Conservation (phyloP, 1,139 yeast genomes). For the Lodderomyces theae region DNA sequence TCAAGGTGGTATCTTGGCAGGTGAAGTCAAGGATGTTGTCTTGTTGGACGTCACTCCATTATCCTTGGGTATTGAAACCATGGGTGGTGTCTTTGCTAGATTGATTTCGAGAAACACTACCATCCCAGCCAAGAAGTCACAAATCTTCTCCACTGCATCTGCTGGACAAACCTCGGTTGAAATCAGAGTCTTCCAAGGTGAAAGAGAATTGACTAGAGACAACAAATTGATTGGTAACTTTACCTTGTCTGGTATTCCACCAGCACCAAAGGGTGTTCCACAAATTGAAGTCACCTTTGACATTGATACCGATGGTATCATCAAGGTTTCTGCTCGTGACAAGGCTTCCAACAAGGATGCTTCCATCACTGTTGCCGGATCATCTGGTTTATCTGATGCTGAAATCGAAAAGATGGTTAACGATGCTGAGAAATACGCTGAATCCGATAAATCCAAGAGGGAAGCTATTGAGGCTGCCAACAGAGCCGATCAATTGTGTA, state of each 20-base stretch:
- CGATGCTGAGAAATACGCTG: slow-evolving; percentile 98
- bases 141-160: slow-evolving; percentile 97
- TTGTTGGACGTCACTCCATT: slow-evolving; percentile 97
- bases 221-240: slow-evolving; percentile 98
- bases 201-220: slow-evolving; percentile 98
- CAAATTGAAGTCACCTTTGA: slow-evolving; percentile 98
- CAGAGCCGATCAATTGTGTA: slow-evolving; percentile 95
- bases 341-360: slow-evolving; percentile 98
- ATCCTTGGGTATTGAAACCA: slow-evolving; percentile 96
- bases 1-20: slow-evolving; percentile 98
- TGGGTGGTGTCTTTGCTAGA: slow-evolving; percentile 98
- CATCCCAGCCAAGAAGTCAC: slow-evolving; percentile 95
- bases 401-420: slow-evolving; percentile 98
- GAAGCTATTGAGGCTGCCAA: slow-evolving; percentile 93
- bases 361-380: slow-evolving; percentile 97
- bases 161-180: slow-evolving; percentile 99
- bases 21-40: slow-evolving; percentile 81
- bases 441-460: slow-evolving; percentile 91
- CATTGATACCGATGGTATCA: slow-evolving; percentile 98
- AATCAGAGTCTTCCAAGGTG: slow-evolving; percentile 99
- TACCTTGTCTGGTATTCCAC: slow-evolving; percentile 93
- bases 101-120: slow-evolving; percentile 97
- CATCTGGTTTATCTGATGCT: slow-evolving; percentile 93
- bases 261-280: slow-evolving; percentile 99
- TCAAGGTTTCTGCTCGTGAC: slow-evolving; percentile 97